These are phyloP conservation scores for Ascocoryne sarcoides DNA, from an alignment of 2,329 filamentous ascomycete genomes.

Conservation along the genomic window DNA sequence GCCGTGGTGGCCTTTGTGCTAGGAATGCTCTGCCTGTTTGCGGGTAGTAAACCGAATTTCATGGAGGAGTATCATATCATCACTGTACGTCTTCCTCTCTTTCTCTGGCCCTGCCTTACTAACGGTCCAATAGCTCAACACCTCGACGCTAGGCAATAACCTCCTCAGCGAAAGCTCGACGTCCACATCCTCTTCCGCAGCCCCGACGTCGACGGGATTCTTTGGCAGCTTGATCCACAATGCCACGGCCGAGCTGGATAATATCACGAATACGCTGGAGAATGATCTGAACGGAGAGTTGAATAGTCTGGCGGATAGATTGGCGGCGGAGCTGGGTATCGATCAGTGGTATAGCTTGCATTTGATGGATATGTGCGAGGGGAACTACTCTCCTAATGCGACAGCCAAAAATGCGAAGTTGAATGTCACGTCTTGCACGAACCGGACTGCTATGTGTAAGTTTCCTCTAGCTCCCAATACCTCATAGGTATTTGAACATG, in stretches of 20 bases:
- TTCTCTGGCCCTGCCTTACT: not conserved
- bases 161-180: slow-evolving; percentile 20
- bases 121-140: slow-evolving; percentile 39
- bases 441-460: slow-evolving; percentile 41
- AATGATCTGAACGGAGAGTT: slow-evolving; percentile 29
- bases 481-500: not conserved
- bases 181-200: slow-evolving; percentile 17
- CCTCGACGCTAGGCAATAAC: slow-evolving; percentile 41
- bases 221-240: slow-evolving; percentile 20
- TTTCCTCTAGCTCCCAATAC: too few species aligned
- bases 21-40: slow-evolving; percentile 51
- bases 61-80: slow-evolving; percentile 49
- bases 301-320: slow-evolving; percentile 29
- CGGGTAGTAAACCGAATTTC: slow-evolving; percentile 46
- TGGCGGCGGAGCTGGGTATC: slow-evolving; percentile 42
- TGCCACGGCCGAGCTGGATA: slow-evolving; percentile 13
- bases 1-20: slow-evolving; percentile 47
- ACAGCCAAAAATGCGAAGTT: slow-evolving; percentile 33
- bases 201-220: slow-evolving; percentile 26
- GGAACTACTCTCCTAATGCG: slow-evolving; percentile 30
- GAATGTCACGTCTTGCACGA: slow-evolving; percentile 47
- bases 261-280: slow-evolving; percentile 32
- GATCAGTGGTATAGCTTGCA: slow-evolving; percentile 54
- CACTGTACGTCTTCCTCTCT: slow-evolving; percentile 34
- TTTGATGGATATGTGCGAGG: slow-evolving; percentile 50